Conservation (phyloP, 2,329 filamentous ascomycete genomes). For the Aspergillus sp. region DNA sequence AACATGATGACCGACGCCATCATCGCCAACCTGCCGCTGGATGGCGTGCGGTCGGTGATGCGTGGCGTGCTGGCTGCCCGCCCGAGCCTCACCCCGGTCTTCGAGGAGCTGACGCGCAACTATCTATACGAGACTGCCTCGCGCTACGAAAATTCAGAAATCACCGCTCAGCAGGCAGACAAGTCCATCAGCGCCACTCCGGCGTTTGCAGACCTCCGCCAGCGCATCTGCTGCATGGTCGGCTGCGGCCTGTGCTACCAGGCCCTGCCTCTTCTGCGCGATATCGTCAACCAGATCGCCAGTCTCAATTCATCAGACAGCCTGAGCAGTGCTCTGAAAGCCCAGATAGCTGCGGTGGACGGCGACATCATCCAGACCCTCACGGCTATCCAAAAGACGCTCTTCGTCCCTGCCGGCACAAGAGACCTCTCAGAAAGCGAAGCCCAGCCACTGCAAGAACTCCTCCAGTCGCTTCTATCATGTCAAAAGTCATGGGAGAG, state of each 20-base stretch:
- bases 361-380: background rate
- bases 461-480: background rate
- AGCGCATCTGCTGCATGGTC: background rate
- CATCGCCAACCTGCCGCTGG: slow-evolving; percentile 43
- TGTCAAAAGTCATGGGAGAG: background rate
- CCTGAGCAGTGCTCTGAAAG: too few species aligned
- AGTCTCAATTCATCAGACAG: background rate
- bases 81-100: background rate
- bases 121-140: background rate
- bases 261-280: background rate
- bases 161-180: background rate
- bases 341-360: background rate
- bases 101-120: background rate
- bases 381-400: background rate
- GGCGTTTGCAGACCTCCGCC: background rate
- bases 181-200: background rate
- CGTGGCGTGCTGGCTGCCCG: slow-evolving; percentile 17
- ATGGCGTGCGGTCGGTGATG: slow-evolving; percentile 42
- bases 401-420: background rate
- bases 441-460: background rate
- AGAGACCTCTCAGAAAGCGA: background rate
- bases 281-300: background rate
- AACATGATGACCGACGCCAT: slow-evolving; percentile 51
- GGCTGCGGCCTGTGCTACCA: slow-evolving; percentile 3
- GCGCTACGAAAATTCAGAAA: background rate